Percentiles rank a stretch among this genome's conserved stretches.
These are phyloP conservation scores for Amorphotheca resinae DNA, from an alignment of 495 filamentous ascomycete genomes.

Conservation along the genomic window DNA sequence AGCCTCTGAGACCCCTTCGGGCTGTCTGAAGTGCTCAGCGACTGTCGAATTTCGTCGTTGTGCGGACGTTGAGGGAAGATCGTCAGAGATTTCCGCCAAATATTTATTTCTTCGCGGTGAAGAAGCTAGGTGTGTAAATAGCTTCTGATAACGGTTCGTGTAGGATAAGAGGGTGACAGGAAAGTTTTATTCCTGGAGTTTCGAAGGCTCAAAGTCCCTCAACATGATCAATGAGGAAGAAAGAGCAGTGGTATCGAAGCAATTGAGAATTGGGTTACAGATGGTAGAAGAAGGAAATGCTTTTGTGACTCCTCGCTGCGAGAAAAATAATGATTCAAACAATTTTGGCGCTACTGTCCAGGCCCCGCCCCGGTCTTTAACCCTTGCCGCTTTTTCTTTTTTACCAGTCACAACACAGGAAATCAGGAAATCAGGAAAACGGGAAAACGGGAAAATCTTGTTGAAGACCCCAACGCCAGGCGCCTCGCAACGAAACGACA, in stretches of 20 bases:
- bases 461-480: no score
- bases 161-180: neutral
- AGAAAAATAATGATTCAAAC: no score
- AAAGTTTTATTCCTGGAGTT: constrained; percentile 6
- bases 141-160: constrained; percentile 1
- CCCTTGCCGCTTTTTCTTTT: no score
- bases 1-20: constrained; percentile 4
- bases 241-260: constrained; percentile 3
- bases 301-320: no score
- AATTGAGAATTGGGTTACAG: neutral
- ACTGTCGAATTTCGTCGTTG: neutral
- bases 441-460: no score
- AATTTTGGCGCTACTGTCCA: no score
- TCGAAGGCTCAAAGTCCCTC: constrained; percentile 19
- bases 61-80: constrained; percentile 1
- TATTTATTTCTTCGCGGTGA: neutral
- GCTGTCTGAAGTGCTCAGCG: neutral
- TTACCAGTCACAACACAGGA: no score
- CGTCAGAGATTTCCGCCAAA: neutral
- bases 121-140: neutral
- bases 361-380: no score
- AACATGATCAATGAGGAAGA: constrained; percentile 18
- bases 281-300: no score
- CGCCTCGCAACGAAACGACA: no score
- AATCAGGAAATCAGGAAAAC: no score